Percentiles rank a stretch among this genome's conserved stretches.
These are phyloP conservation scores for Inga leiocalycina DNA, from an alignment of 306 rosid genomes.

Conservation along the genomic window DNA sequence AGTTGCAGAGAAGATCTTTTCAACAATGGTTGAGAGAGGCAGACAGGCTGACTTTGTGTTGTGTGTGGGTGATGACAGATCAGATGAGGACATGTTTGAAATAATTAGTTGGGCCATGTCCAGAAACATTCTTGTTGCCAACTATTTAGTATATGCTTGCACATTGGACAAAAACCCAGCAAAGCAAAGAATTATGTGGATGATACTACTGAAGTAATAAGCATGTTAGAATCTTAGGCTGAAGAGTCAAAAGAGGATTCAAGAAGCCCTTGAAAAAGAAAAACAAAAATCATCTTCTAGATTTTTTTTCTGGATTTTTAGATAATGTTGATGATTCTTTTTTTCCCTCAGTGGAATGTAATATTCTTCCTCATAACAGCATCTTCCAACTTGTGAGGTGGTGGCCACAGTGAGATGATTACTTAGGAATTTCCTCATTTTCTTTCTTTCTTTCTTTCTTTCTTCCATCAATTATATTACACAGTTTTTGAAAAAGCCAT, in stretches of 20 bases:
- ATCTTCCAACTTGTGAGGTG: constrained; percentile 35
- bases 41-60: constrained; percentile 75
- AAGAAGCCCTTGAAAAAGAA: constrained; percentile 32
- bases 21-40: constrained; percentile 62
- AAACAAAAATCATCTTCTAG: constrained; percentile 1
- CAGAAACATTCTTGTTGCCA: constrained; percentile 55
- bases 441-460: neutral
- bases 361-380: constrained; percentile 38
- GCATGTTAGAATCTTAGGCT: constrained; percentile 68
- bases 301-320: constrained; percentile 21
- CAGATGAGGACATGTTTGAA: constrained; percentile 95
- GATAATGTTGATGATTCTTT: constrained; percentile 21
- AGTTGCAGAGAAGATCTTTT: constrained; percentile 69
- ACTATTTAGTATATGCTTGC: constrained; percentile 67
- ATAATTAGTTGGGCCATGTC: constrained; percentile 53
- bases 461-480: constrained; percentile 36
- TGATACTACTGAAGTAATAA: constrained; percentile 61
- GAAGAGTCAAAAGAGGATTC: constrained; percentile 50
- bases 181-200: constrained; percentile 77
- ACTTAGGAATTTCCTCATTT: constrained; percentile 13
- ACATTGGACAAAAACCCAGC: constrained; percentile 90
- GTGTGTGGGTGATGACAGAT: constrained; percentile 89
- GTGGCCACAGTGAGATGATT: constrained; percentile 38
- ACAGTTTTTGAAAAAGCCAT: constrained; percentile 43
- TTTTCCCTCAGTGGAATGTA: constrained; percentile 38